Base-by-base conservation (phyloP, 129 eudicot genomes). In the Glebionis coronaria region DNA sequence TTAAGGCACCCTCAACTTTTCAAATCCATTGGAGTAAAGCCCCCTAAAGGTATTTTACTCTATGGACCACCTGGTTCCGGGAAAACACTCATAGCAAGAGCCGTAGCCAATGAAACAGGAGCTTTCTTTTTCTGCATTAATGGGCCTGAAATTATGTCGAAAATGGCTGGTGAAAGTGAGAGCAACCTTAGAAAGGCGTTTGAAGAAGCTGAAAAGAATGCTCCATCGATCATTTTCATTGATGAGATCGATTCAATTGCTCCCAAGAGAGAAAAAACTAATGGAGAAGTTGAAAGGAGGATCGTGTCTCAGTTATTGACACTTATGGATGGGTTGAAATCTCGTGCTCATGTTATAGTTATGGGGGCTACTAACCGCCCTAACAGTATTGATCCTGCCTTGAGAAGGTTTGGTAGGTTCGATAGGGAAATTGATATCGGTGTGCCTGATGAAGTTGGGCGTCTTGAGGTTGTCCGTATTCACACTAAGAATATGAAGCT, bases 341-440 rank as follows among this genome's bases (percentile, higher is more conserved):
- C 90, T 19, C 84, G 90, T 44, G 87, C 91, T 9, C 91, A 88
- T 78, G 95, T 88, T 62, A 88, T 88, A 51, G 95, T 88, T 9
- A 88, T 88, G 79, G 96, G 95, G 54, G 96, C 96, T 5, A 88
- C 96, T 6, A 88, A 88, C 65, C 86, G 96, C 16, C 96, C 96
- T 0, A 84, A 86, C 70, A 89, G 90, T 71, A 85, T 89, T 75
- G 96, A 89, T 31, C 96, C 96, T 50, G 91, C 88, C 69, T 71
- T 84, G 23, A 84, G 90, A 77, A 77, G 95, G 76, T 87, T 87
- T 77, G 95, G 95, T 10, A 82, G 90, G 83, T 87, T 87, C 67
- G 95, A 84, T 46, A 70, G 95, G 50, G 95, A 87, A 70, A 87
- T 87, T 19, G 95, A 87, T 58, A 87, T 87, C 60, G 95, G 95